Evolutionary conservation across 179 eudicot species (phyloP), one percentile per base, ranked within the genome.

Genomic region (Drosera spatulata): DNA sequence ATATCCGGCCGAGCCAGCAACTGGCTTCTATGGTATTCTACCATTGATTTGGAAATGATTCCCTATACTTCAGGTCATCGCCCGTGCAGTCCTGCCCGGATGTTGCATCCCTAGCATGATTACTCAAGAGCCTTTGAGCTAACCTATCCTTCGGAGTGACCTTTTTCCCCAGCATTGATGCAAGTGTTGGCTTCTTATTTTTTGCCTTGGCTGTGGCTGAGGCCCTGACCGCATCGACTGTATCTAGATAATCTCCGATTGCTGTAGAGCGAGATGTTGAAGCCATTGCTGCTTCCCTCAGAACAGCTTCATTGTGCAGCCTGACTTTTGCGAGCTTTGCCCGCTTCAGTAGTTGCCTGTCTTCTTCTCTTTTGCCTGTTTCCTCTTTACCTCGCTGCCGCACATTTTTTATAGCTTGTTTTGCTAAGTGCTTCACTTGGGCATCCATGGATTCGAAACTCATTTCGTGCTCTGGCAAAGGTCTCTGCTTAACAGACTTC

Each of bases 141-240:
- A 89, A 69, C 74, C 99, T 77, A 75, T 81, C 90, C 71, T 82
- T 93, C 1, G 86, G 41, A 13, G 90, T 86, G 55, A 78, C 96
- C 77, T 88, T 93, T 86, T 78, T 84, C 46, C 75, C 77, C 78
- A 93, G 67, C 99, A 93, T 93, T n/a, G 96, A 82, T 42, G 96
- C 87, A 42, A 93, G 82, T 8, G 85, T 79, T 11, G 73, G 72
- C 72, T 75, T 84, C 72, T 89, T 78, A 65, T 45, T 76, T 55
- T 69, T 75, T 22, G 33, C 0, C 33, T 22, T 22, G 33, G 33
- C 33, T 22, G 33, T 22, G 12, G 50, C 22, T 11, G 75, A 57
- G 55, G 71, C 55, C 58, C 71, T 66, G 42, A 56, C 79, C 40
- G 69, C 63, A 57, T 33, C 50, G 22, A 10, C 43, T 55, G 58